Base-by-base conservation (phyloP, 179 eudicot genomes). In the Sideroxylon spinosum region DNA sequence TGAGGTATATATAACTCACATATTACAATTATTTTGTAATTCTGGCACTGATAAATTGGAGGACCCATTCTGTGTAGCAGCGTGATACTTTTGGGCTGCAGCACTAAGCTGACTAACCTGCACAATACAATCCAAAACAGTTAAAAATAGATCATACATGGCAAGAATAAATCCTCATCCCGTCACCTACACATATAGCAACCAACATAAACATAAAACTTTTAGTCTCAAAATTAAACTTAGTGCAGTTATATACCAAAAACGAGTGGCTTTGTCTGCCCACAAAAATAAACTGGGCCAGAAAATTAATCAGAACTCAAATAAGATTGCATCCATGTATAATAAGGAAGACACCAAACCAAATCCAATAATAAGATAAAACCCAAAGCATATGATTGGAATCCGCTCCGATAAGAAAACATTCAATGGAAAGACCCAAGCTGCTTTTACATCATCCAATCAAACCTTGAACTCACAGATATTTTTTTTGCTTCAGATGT, bases 21-120 rank as follows among this genome's bases (percentile, higher is more conserved):
- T 90, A 73, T 94, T 91, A 82, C 99, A 96, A 79, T 92, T 92
- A 79, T 83, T 90, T 86, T 94, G 99, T 67, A 96, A 88, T 82
- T 96, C 99, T 29, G 92, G 86, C 76, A 87, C 91, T 9, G 98
- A 89, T 71, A 79, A 74, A 76, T 84, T 87, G 53, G 94, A 83
- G 37, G 99, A 88, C 20, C 96, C 81, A 85, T 88, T 92, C 76
- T 96, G 98, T 53, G 97, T 86, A 76, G 91, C 90, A 81, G 96
- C 83, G 80, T 95, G 98, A 81, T 93, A 95, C 63, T 80, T 80
- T 75, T 80, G 82, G 59, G 82, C 82, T 4, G 82, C 82, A 55
- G 78, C 78, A 32, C 79, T 75, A 57, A 80, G 82, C 75, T 80
- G 82, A 75, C 79, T 80, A 48, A 80, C 82, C 82, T 80, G 74